Evolutionary conservation across 306 rosid genomes (phyloP), one percentile per base, ranked within the genome.

Genomic region (Hippophae gyantsensis): DNA sequence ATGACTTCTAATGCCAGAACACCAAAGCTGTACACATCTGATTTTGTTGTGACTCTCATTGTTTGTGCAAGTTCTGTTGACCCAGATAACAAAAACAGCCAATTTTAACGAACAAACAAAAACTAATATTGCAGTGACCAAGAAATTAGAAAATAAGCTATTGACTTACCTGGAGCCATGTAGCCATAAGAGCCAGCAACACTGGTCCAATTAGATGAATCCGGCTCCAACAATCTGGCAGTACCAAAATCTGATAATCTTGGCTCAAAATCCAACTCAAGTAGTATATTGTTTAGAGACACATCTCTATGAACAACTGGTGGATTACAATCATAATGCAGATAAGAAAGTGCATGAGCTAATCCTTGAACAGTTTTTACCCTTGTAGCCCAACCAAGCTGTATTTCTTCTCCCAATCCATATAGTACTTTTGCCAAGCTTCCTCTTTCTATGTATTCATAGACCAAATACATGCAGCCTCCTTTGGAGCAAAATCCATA

Each of bases 1-100:
- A 83, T 11, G 47, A 79, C 61, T 71, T 86, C 90, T 14, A 86
- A 61, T 13, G 68, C 74, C 50, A 83, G 81, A 57, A 83, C 87
- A 6, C 90, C 87, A 60, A 81, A 83, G 14, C 90, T 86, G 45
- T 83, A 83, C 42, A 83, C 90, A 9, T 86, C 90, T 32, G 79
- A 79, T 62, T 77, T 83, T 7, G 79, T 79, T 0, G 84, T 86
- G 5, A 83, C 78, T 18, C 59, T 59, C 90, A 77, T 81, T 0
- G 86, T 83, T 41, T 70, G 84, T 42, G 95, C 87, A 57, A 84
- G 74, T 66, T 84, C 92, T 84, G 73, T 78, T 58, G 73, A 52
- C 67, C 81, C 86, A n/a, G 80, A 60, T 10, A 63, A 69, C 54
- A 84, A 79, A n/a, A 86, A 82, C 63, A 84, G 74, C 64, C 81